Conservation (phyloP, 2,329 filamentous ascomycete genomes). For the Alternaria angustiovoidea region DNA sequence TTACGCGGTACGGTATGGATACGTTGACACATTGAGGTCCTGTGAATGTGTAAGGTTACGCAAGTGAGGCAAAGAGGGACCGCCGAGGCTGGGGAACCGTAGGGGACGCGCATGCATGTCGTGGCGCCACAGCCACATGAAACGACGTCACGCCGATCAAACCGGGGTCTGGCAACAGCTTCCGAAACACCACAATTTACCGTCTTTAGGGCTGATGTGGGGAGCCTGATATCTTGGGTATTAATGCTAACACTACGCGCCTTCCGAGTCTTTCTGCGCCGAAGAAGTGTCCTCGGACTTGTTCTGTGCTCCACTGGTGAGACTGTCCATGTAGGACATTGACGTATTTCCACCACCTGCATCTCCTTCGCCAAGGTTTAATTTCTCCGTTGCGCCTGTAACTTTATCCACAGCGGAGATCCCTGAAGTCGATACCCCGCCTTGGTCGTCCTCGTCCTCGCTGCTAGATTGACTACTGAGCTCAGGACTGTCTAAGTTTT, state of each 20-base stretch:
- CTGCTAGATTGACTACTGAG: constrained; percentile 48
- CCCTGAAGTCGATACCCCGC: constrained; percentile 29
- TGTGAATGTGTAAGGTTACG: constrained; percentile 4
- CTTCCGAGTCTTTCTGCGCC: not conserved
- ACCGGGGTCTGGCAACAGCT: constrained; percentile 11
- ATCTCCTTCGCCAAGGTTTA: constrained; percentile 2
- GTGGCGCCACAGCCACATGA: constrained; percentile 24
- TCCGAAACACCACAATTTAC: constrained; percentile 1
- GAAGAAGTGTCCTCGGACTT: not conserved
- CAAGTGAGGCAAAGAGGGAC: constrained; percentile 17
- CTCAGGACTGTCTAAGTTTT: constrained; percentile 51
- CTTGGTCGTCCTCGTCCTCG: constrained; percentile 40
- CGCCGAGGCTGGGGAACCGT: constrained; percentile 17
- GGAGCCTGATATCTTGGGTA: constrained; percentile 5
- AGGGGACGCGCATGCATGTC: constrained; percentile 24
- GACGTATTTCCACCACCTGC: constrained; percentile 8
- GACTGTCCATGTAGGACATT: constrained; percentile 16
- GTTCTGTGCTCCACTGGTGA: not conserved
- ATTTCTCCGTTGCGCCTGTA: constrained; percentile 4
- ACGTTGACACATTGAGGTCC: constrained; percentile 14
- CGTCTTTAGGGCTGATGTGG: not conserved
- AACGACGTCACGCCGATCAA: constrained; percentile 36
- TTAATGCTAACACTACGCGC: constrained; percentile 13
- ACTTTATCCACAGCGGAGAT: constrained; percentile 11
- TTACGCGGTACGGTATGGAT: constrained; percentile 21